Evolutionary conservation across 495 filamentous ascomycete species (phyloP).

Genomic region (Platismatia glauca): DNA sequence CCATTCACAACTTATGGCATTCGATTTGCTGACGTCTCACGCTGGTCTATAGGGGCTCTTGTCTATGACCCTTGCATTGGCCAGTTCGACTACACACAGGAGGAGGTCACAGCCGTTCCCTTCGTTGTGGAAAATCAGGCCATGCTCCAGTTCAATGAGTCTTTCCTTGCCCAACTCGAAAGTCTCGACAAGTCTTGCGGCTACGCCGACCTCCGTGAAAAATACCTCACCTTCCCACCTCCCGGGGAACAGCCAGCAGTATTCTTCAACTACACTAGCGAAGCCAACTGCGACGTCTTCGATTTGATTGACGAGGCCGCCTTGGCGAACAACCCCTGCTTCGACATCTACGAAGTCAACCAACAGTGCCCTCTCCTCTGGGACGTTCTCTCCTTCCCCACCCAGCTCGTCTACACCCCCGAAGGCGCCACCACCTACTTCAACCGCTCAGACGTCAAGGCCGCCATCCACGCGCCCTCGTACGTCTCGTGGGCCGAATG

Average conservation of each 20-base stretch:
- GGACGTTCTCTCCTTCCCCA: constrained; percentile 44
- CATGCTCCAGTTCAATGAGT: constrained; percentile 49
- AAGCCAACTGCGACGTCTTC: constrained; percentile 47
- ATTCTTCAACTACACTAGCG: constrained; percentile 37
- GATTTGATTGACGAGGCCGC: constrained; percentile 39
- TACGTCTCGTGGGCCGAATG: constrained; percentile 39
- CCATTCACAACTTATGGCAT: constrained; percentile 9
- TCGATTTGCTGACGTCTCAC: constrained; percentile 13
- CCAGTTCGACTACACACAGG: constrained; percentile 33
- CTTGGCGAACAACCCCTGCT: constrained; percentile 48
- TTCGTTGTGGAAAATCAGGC: constrained; percentile 41
- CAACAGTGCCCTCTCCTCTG: constrained; percentile 36
- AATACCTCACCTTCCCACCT: constrained; percentile 49
- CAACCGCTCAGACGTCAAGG: constrained; percentile 47
- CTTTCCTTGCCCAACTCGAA: constrained; percentile 42
- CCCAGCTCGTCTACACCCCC: constrained; percentile 32
- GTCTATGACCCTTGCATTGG: constrained; percentile 38
- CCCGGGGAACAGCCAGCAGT: constrained; percentile 29
- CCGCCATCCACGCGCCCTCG: constrained; percentile 46
- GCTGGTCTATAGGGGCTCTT: constrained; percentile 22
- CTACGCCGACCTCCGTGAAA: constrained; percentile 44
- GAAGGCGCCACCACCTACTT: constrained; percentile 45
- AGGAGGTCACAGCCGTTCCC: constrained; percentile 35
- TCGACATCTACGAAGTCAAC: constrained; percentile 49
- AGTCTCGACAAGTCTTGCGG: constrained; percentile 44